These are phyloP conservation scores for Selenicereus undatus DNA, from an alignment of 148 eudicot genomes.

Conservation along the genomic window DNA sequence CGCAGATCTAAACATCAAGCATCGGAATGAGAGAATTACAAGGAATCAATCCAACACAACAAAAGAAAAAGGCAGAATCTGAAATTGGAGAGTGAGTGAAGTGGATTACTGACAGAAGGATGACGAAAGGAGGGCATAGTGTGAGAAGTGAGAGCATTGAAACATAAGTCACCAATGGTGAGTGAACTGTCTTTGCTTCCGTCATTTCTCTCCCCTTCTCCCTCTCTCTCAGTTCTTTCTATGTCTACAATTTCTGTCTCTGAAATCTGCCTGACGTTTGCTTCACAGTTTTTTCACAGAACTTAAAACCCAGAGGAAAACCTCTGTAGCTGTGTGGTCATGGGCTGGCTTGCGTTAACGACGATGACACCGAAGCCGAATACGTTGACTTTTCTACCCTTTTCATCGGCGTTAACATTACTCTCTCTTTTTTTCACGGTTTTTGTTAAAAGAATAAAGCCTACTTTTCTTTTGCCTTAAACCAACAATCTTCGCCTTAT, in stretches of 20 bases:
- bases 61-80: neutral
- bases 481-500: no score
- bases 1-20: conserved; percentile 17
- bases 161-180: conserved; percentile 65
- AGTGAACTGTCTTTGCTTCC: conserved; percentile 69
- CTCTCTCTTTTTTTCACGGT: no score
- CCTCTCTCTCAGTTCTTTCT: neutral
- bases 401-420: no score
- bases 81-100: neutral
- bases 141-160: conserved; percentile 89
- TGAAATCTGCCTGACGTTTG: neutral
- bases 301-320: neutral
- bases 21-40: neutral
- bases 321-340: neutral
- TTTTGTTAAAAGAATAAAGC: no score
- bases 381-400: neutral
- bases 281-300: no score
- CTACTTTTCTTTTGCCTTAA: no score
- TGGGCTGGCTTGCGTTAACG: neutral
- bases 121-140: conserved; percentile 88
- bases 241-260: neutral
- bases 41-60: neutral
- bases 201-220: conserved; percentile 29
- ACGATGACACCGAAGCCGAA: neutral
- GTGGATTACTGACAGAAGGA: conserved; percentile 57